Evolutionary conservation across 1,284 basidiomycete species (phyloP).

Genomic region (Papiliotrema nemorosa): DNA sequence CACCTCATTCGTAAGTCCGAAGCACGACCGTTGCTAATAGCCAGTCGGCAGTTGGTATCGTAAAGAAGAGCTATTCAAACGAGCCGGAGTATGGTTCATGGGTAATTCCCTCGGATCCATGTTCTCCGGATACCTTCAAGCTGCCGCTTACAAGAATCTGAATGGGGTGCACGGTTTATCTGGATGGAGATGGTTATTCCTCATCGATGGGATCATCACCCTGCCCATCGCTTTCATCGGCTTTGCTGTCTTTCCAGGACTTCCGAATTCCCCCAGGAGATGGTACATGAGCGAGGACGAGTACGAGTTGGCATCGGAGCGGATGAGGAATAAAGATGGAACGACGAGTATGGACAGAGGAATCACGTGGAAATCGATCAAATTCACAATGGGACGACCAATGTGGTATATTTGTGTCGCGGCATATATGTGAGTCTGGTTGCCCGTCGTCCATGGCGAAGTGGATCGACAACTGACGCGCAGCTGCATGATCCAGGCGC

Average conservation of each 20-base stretch:
- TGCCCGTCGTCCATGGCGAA: too few species aligned
- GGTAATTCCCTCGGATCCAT: conserved; percentile 24
- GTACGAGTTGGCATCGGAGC: conserved; percentile 14
- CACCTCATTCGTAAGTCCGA: conserved; percentile 21
- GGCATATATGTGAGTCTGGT: conserved; percentile 20
- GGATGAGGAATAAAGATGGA: conserved; percentile 8
- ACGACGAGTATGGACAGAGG: conserved; percentile 8
- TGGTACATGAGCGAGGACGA: conserved; percentile 23
- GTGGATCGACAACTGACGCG: not conserved
- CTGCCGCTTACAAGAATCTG: conserved; percentile 37
- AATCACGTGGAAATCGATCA: conserved; percentile 24
- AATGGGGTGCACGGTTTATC: conserved; percentile 32
- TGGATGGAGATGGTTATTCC: conserved; percentile 33
- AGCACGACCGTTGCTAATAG: conserved; percentile 27
- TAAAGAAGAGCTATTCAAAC: conserved; percentile 25
- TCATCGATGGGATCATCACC: conserved; percentile 30
- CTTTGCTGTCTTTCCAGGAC: conserved; percentile 24
- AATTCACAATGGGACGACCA: conserved; percentile 17
- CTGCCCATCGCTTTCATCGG: conserved; percentile 30
- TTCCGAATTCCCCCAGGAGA: conserved; percentile 20
- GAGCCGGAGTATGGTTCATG: conserved; percentile 27
- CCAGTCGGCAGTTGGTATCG: conserved; percentile 21
- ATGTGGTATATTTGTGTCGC: conserved; percentile 28
- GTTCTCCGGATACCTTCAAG: conserved; percentile 40
- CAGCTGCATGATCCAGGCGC: conserved; percentile 21